Evolutionary conservation across 1,284 basidiomycete genomes (phyloP), one percentile per base, ranked within the genome.

Genomic region (Xanthoconium separans): DNA sequence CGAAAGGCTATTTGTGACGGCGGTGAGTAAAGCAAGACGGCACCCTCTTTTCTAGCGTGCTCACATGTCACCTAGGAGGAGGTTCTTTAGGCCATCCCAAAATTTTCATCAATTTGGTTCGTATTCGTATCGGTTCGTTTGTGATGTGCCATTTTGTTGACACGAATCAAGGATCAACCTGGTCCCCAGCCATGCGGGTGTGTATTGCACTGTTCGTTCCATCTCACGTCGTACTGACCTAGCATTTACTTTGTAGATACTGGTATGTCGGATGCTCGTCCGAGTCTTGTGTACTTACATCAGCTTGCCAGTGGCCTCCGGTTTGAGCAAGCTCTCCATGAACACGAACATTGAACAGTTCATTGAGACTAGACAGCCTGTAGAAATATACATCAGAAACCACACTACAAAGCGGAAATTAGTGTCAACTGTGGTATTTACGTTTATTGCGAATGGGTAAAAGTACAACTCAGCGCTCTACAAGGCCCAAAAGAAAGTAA

Each of bases 1-100:
- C 80, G 96, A 61, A 90, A 86, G 68, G 95, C 93, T 4, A 80
- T 86, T 50, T 99, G 96, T 69, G 95, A 99, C 71, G 96, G 96
- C 62, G 95, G 95, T 96, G 64, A 66, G 91, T 75, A n/a, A 31
- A 45, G 22, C 47, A 41, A 18, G 27, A 43, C 46, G n/a, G 42
- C 27, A 27, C 7, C 6, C 27, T 33, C 7, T 2, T 4, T 16
- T 15, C 12, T 53, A 36, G 51, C 50, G 40, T 13, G n/a, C 53
- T 69, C 50, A 71, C 36, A 29, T 20, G 27, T 47, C 27, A 47
- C 24, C 54, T 61, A 98, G 95, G 95, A 73, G 87, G 86, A 71
- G 96, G 96, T n/a, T 84, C 96, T 47, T 82, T 99, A 33, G 96
- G 96, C 44, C 96, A 99, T 72, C 96, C 96, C 15, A 95, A 93